Evolutionary conservation across 805 yeast species (phyloP).

Genomic region (Lipomyces chichibuensis): DNA sequence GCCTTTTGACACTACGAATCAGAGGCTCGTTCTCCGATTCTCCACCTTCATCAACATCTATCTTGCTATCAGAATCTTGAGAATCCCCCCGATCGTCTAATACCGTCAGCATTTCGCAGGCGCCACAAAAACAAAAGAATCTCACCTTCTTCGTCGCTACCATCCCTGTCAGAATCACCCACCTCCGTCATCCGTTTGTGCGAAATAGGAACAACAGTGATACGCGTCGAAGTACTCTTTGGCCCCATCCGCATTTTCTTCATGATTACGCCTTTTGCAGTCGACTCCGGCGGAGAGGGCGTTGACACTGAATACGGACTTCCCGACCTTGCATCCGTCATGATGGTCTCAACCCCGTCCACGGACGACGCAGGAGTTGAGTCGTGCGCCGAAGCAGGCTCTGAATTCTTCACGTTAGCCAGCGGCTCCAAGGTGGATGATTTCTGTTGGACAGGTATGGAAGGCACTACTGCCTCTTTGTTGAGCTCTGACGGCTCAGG

Average conservation of each 20-base stretch:
- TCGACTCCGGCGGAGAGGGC: not conserved
- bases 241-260: constrained; percentile 8
- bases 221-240: not conserved
- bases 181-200: not conserved
- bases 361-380: not conserved
- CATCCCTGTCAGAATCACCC: not conserved
- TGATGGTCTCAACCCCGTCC: not conserved
- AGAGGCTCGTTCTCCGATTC: not conserved
- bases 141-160: not conserved
- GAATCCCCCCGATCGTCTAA: not conserved
- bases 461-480: not conserved
- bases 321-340: not conserved
- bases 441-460: not conserved
- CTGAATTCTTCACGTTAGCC: not conserved
- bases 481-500: not conserved
- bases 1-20: not conserved
- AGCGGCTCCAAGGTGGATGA: not conserved
- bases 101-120: not conserved
- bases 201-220: not conserved
- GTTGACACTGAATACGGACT: not conserved
- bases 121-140: not conserved
- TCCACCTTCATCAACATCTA: not conserved
- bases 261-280: not conserved
- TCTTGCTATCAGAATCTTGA: not conserved
- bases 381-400: not conserved